A percentile compares a stretch with the other conserved stretches of the same genome.
Evolutionary conservation across 2,329 filamentous ascomycete genomes (phyloP).

Genomic region (Phoma sp.): DNA sequence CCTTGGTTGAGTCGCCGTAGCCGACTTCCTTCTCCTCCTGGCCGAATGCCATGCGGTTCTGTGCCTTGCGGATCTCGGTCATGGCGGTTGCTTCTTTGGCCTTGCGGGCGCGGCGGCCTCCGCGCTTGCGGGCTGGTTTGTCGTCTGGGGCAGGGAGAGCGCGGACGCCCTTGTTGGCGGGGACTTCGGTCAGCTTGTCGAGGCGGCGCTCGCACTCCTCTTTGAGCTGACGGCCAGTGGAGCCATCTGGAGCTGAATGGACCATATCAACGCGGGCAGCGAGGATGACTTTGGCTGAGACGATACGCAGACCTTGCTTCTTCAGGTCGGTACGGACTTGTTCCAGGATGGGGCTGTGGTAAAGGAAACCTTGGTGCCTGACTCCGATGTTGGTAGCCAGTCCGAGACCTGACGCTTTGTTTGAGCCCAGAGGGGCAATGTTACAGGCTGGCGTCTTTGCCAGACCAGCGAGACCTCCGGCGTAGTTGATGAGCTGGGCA

Average conservation of each 20-base stretch:
- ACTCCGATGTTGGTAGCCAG: conserved; percentile 92
- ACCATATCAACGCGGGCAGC: conserved; percentile 89
- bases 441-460: conserved; percentile 95
- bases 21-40: conserved; percentile 94
- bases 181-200: conserved; percentile 90
- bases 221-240: conserved; percentile 80
- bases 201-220: conserved; percentile 83
- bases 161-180: conserved; percentile 84
- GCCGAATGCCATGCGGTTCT: conserved; percentile 94
- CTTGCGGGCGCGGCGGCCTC: conserved; percentile 86
- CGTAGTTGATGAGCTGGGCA: conserved; percentile 93
- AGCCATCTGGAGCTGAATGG: conserved; percentile 80
- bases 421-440: conserved; percentile 86
- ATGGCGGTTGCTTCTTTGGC: conserved; percentile 97
- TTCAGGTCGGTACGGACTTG: conserved; percentile 85
- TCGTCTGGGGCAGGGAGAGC: conserved; percentile 93
- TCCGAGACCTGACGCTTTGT: conserved; percentile 79
- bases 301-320: conserved; percentile 92
- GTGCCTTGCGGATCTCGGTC: conserved; percentile 94
- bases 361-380: conserved; percentile 90
- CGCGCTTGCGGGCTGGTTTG: conserved; percentile 90
- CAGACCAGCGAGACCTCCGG: conserved; percentile 84
- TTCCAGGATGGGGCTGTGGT: conserved; percentile 86
- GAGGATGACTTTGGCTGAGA: conserved; percentile 91
- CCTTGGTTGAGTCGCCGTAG: conserved; percentile 85